Conservation (phyloP, 192 early-diverging fungal genomes). For the Umbelopsis vinacea region DNA sequence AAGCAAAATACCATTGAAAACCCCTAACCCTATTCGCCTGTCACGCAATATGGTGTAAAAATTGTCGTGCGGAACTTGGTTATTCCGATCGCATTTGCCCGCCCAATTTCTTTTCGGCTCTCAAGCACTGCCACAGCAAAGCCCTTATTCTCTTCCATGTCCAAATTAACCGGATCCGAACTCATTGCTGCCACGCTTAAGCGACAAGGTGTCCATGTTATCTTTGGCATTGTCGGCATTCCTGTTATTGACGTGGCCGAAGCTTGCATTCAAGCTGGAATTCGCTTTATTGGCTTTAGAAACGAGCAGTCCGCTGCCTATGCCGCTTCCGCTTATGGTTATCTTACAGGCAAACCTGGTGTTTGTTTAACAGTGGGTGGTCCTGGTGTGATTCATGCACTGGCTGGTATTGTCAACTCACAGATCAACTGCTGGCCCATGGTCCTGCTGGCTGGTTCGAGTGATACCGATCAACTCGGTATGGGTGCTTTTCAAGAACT, state of each 20-base stretch:
- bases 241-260: slow-evolving; percentile 79
- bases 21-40: not conserved
- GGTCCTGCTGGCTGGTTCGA: slow-evolving; percentile 68
- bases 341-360: slow-evolving; percentile 64
- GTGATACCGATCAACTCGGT: slow-evolving; percentile 54
- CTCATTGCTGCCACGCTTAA: slow-evolving; percentile 62
- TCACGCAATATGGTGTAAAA: not conserved
- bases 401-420: slow-evolving; percentile 72
- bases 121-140: not conserved
- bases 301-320: slow-evolving; percentile 80
- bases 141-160: not conserved
- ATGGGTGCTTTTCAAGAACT: slow-evolving; percentile 77
- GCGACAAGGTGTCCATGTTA: slow-evolving; percentile 59
- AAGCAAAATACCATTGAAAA: not conserved
- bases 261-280: slow-evolving; percentile 69
- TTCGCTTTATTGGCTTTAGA: slow-evolving; percentile 71
- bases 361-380: slow-evolving; percentile 73
- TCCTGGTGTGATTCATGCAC: slow-evolving; percentile 73
- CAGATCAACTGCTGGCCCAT: slow-evolving; percentile 75
- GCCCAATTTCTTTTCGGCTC: not conserved
- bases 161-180: slow-evolving; percentile 56
- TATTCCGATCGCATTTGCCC: not conserved
- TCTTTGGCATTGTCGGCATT: slow-evolving; percentile 81
- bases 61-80: not conserved
- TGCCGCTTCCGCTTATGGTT: slow-evolving; percentile 67